Percentiles rank a stretch among this genome's conserved stretches.
phyloP scores from a whole-genome alignment of 495 filamentous ascomycete genomes.

The Podospora pseudoanserina region DNA sequence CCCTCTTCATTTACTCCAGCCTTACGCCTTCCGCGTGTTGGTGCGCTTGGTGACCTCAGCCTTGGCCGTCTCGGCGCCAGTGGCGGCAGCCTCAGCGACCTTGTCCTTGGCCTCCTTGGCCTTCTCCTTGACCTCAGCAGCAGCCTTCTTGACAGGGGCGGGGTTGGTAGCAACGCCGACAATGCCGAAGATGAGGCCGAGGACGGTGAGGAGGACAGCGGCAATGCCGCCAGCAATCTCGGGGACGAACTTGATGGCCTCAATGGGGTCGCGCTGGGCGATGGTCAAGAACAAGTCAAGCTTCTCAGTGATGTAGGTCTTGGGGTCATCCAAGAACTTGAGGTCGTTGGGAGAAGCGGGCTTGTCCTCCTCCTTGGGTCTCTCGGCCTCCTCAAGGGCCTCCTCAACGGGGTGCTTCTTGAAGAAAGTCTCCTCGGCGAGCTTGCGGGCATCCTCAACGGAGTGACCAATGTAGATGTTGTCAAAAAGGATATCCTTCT shows the following conservation, averaged over 20 bases:
- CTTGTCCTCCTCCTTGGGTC: constrained; percentile 71
- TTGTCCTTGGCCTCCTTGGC: constrained; percentile 76
- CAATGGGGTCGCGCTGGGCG: constrained; percentile 79
- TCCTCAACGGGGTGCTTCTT: constrained; percentile 85
- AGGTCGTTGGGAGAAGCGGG: constrained; percentile 65
- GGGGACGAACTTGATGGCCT: constrained; percentile 87
- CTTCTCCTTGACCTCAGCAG: constrained; percentile 68
- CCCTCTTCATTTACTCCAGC: constrained; percentile 1
- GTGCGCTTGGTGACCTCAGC: constrained; percentile 54
- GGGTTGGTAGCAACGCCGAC: constrained; percentile 37
- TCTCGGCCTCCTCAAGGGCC: constrained; percentile 73
- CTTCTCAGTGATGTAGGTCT: constrained; percentile 87
- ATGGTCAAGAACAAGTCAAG: constrained; percentile 82
- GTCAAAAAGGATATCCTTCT: constrained; percentile 97
- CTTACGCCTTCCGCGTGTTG: constrained; percentile 43
- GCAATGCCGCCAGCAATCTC: constrained; percentile 80
- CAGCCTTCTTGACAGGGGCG: constrained; percentile 53
- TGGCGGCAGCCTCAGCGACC: constrained; percentile 62
- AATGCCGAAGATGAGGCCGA: constrained; percentile 62
- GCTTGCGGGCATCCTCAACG: constrained; percentile 82
- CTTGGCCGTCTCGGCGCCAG: constrained; percentile 64
- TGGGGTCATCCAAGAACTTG: constrained; percentile 89
- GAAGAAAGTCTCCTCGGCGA: constrained; percentile 89
- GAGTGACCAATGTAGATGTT: constrained; percentile 99
- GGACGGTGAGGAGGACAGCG: constrained; percentile 62